Evolutionary conservation across 441 rosid species (phyloP), one percentile per base, ranked within the genome.

Genomic region (Pelargonium myrrhifolium): DNA sequence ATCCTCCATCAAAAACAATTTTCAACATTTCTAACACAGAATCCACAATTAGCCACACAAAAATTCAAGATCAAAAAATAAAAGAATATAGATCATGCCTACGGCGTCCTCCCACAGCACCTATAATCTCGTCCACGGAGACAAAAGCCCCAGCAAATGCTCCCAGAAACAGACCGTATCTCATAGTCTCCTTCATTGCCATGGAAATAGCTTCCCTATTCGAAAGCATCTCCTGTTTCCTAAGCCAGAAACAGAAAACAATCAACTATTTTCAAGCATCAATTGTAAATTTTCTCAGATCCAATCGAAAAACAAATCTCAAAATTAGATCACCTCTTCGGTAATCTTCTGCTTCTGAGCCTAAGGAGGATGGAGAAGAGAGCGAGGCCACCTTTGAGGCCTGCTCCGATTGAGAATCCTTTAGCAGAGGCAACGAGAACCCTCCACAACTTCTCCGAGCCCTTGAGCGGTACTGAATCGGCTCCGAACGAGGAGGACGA

Each of bases 371-470:
- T 74, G 3, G 96, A 84, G 82, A 93, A 93, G 68, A 90, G 73
- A 66, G 90, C 84, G 15, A 93, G 78, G 66, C 98, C 98, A 26
- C 98, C 98, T 85, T 90, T 90, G 62, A 93, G 78, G 24, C 97
- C 98, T 17, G 97, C 89, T 63, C 97, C 98, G 35, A 93, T 84
- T 28, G 97, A 82, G 86, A 90, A 93, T 53, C 98, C 97, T 81
- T 86, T 93, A 17, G 59, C 77, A 3, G 89, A 83, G 58, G 98
- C 94, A 31, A 81, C 72, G 21, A 93, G 18, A 28, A 87, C 72
- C 79, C 97, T 83, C 26, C 80, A 65, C 18, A 93, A 74, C 84
- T 85, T 87, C 62, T 89, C 92, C 6, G 85, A 82, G 18, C 85
- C 85, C 43, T 64, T 68, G 55, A 75, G 76, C n/a, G 75, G 78